Percentiles rank a stretch among this genome's conserved stretches.
Conservation (phyloP, 805 yeast genomes). For the Metschnikowia continentalis region DNA sequence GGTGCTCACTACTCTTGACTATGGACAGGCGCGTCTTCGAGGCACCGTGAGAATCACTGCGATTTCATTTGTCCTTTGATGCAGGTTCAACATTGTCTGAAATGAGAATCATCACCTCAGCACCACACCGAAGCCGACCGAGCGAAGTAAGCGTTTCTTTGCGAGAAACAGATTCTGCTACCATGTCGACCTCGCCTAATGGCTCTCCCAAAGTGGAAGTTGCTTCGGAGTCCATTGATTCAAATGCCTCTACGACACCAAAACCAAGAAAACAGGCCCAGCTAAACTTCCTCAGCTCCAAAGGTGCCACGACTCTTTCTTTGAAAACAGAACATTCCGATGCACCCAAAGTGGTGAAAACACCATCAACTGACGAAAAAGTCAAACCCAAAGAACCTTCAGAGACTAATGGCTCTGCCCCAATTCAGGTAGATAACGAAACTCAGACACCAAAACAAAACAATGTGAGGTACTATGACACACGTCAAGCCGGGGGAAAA, state of each 20-base stretch:
- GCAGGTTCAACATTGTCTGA: slow-evolving; percentile 4
- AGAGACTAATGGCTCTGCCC: neutral
- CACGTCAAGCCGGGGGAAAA: neutral
- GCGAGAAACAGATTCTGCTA: neutral
- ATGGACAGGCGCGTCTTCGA: neutral
- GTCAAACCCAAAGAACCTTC: neutral
- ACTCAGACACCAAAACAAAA: neutral
- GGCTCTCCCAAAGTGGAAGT: neutral
- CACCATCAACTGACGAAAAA: neutral
- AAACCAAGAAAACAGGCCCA: slow-evolving; percentile 16
- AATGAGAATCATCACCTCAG: slow-evolving; percentile 1
- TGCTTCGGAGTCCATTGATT: neutral
- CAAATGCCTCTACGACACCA: neutral
- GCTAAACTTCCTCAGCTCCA: slow-evolving; percentile 8
- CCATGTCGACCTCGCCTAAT: neutral
- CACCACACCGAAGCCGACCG: neutral
- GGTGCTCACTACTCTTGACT: neutral
- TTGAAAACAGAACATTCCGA: neutral
- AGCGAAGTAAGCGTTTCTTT: neutral
- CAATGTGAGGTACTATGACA: neutral
- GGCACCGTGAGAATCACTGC: neutral
- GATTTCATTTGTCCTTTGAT: neutral
- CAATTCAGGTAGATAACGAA: neutral
- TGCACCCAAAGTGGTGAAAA: neutral
- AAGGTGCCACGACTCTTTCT: slow-evolving; percentile 5